A percentile compares a stretch with the other conserved stretches of the same genome.
phyloP scores from a whole-genome alignment of 2,329 filamentous ascomycete genomes.

The Fragosphaeria purpurea region DNA sequence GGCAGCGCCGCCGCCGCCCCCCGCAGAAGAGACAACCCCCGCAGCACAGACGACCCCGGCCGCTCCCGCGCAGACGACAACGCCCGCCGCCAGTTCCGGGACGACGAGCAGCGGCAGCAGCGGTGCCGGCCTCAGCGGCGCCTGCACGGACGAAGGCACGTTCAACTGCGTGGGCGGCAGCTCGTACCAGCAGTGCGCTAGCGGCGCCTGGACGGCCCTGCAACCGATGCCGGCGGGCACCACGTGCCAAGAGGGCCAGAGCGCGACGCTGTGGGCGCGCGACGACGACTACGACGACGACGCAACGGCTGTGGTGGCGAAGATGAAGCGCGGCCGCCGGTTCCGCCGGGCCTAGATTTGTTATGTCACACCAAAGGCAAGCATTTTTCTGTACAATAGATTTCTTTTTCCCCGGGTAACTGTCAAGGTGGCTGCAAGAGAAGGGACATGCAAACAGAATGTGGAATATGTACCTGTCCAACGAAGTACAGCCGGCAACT shows the following conservation, averaged over 20 bases:
- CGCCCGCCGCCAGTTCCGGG: slow-evolving; percentile 5
- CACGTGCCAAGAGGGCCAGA: slow-evolving; percentile 30
- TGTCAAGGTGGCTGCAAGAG: too few relatives aligned
- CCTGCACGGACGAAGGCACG: slow-evolving; percentile 36
- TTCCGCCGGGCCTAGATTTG: too few relatives aligned
- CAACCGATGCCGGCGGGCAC: slow-evolving; percentile 36
- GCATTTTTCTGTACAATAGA: too few relatives aligned
- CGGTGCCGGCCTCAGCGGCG: slow-evolving; percentile 20
- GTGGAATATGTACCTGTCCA: too few relatives aligned
- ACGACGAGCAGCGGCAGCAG: slow-evolving; percentile 11
- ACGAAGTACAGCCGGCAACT: too few relatives aligned
- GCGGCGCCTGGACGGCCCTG: slow-evolving; percentile 33
- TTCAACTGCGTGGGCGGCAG: slow-evolving; percentile 39
- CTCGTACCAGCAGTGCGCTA: slow-evolving; percentile 42
- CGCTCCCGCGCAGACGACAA: neutral
- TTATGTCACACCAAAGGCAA: too few relatives aligned
- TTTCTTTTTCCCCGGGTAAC: too few relatives aligned
- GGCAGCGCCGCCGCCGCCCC: neutral
- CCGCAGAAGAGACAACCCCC: slow-evolving; percentile 12
- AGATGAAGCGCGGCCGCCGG: too few relatives aligned
- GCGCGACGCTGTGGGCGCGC: slow-evolving; percentile 15
- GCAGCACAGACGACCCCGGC: slow-evolving; percentile 5
- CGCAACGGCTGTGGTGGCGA: slow-evolving; percentile 12
- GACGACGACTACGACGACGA: neutral
- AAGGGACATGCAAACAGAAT: too few relatives aligned